Evolutionary conservation across 2,329 filamentous ascomycete species (phyloP).

Genomic region (Aspergillus clavatus): DNA sequence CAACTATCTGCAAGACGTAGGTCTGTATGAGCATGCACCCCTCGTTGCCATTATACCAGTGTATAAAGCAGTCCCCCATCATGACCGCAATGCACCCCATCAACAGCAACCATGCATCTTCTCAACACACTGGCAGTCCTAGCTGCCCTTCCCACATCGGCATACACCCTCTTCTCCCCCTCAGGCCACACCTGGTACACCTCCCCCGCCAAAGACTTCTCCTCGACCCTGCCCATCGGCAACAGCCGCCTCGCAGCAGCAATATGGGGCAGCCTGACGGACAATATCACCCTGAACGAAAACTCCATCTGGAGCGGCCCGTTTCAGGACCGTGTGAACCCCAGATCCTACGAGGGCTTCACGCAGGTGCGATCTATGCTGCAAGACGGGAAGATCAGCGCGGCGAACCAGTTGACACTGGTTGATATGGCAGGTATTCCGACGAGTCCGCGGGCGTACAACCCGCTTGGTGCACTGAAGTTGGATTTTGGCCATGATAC

Average conservation of each 20-base stretch:
- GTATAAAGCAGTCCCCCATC: no score
- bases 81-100: background rate
- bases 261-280: slow-evolving; percentile 11
- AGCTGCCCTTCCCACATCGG: background rate
- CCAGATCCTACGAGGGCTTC: slow-evolving; percentile 2
- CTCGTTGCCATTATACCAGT: no score
- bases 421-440: slow-evolving; percentile 7
- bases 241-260: slow-evolving; percentile 17
- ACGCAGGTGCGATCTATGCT: slow-evolving; percentile 2
- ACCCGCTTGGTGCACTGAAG: slow-evolving; percentile 7
- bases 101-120: background rate
- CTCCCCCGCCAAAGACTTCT: slow-evolving; percentile 15
- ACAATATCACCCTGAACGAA: slow-evolving; percentile 19
- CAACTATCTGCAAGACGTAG: no score
- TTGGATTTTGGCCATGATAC: slow-evolving; percentile 7
- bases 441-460: slow-evolving; percentile 8
- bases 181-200: slow-evolving; percentile 19
- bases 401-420: slow-evolving; percentile 1
- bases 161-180: background rate
- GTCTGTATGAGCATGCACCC: no score
- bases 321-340: slow-evolving; percentile 12
- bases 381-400: slow-evolving; percentile 6
- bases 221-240: slow-evolving; percentile 14
- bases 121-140: background rate
- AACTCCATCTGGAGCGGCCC: slow-evolving; percentile 19